phyloP scores from a whole-genome alignment of 176 grass and related monocot genomes.

The Urochloa ruziziensis region DNA sequence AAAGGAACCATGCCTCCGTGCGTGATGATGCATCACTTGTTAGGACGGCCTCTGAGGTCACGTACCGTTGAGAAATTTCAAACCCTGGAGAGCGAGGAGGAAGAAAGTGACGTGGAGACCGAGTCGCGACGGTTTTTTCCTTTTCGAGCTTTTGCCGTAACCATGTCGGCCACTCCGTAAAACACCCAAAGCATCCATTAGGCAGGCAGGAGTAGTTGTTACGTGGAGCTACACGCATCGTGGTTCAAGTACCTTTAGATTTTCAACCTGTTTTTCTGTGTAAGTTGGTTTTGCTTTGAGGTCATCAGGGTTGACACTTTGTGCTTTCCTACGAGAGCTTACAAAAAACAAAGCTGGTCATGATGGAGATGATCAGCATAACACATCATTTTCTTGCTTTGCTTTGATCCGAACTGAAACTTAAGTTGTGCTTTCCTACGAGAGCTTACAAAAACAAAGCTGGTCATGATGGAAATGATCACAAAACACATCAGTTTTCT shows the following conservation, averaged over 20 bases:
- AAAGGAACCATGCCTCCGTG: not conserved
- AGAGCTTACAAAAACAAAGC: slow-evolving; percentile 40
- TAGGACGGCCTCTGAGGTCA: slow-evolving; percentile 7
- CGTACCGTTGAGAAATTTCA: slow-evolving; percentile 25
- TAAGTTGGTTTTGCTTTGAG: slow-evolving; percentile 53
- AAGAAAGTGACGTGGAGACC: slow-evolving; percentile 27
- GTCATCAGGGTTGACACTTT: slow-evolving; percentile 39
- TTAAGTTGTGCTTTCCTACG: too few species aligned
- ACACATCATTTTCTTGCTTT: slow-evolving; percentile 10
- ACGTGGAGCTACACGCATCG: not conserved
- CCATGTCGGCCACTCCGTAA: slow-evolving; percentile 45
- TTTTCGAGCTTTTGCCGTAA: slow-evolving; percentile 43
- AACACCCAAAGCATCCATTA: slow-evolving; percentile 7
- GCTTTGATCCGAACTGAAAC: slow-evolving; percentile 5
- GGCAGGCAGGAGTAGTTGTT: not conserved
- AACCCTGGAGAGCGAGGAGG: slow-evolving; percentile 1
- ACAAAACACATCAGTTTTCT: slow-evolving; percentile 2
- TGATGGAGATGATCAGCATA: not conserved
- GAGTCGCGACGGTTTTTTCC: slow-evolving; percentile 36
- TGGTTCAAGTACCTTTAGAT: slow-evolving; percentile 18
- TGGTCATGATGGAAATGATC: not conserved
- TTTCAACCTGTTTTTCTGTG: not conserved
- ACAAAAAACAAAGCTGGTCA: slow-evolving; percentile 28
- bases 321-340: slow-evolving; percentile 31
- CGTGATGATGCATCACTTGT: slow-evolving; percentile 19